A percentile compares a stretch with the other conserved stretches of the same genome.
Evolutionary conservation across 108 stramenopile genomes (phyloP).

Genomic region (Poteriospumella lacustris): DNA sequence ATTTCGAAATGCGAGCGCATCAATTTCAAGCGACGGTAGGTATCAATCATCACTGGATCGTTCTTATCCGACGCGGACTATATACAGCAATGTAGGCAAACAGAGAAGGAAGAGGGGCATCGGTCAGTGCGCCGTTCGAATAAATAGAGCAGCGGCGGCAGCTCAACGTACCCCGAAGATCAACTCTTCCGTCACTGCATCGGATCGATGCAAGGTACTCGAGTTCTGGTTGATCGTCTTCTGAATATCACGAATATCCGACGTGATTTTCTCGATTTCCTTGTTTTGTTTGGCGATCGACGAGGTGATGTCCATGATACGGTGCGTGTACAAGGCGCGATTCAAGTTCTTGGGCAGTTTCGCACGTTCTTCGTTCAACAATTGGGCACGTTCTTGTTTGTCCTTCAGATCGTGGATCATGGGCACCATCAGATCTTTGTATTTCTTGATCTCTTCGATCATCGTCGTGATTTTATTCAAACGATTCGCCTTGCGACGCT

Average conservation of each 20-base stretch:
- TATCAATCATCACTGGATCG: conserved; percentile 2
- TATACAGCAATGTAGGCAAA: too few relatives aligned
- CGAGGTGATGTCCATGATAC: conserved; percentile 39
- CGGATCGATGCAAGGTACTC: conserved; percentile 25
- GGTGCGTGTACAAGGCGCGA: conserved; percentile 36
- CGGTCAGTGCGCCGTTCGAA: neutral
- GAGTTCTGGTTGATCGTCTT: conserved; percentile 29
- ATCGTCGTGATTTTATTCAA: conserved; percentile 1
- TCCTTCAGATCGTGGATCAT: conserved; percentile 32
- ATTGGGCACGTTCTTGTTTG: conserved; percentile 20
- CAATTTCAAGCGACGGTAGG: conserved; percentile 1
- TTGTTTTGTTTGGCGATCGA: conserved; percentile 37
- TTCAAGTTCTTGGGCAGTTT: conserved; percentile 37
- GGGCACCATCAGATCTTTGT: conserved; percentile 3
- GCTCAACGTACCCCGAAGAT: conserved; percentile 8
- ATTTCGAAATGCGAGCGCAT: conserved; percentile 4
- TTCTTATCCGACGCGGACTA: too few relatives aligned
- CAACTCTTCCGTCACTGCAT: conserved; percentile 32
- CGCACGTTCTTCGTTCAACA: conserved; percentile 25
- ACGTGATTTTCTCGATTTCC: conserved; percentile 33
- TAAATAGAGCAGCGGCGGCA: neutral
- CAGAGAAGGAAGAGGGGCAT: neutral
- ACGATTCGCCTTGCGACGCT: neutral
- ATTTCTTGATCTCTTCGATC: conserved; percentile 30
- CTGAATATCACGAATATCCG: conserved; percentile 34